Percentiles rank a stretch among this genome's conserved stretches.
These are phyloP conservation scores for Tolypocladium cylindrosporum DNA, from an alignment of 2,329 filamentous ascomycete species.

Conservation along the genomic window DNA sequence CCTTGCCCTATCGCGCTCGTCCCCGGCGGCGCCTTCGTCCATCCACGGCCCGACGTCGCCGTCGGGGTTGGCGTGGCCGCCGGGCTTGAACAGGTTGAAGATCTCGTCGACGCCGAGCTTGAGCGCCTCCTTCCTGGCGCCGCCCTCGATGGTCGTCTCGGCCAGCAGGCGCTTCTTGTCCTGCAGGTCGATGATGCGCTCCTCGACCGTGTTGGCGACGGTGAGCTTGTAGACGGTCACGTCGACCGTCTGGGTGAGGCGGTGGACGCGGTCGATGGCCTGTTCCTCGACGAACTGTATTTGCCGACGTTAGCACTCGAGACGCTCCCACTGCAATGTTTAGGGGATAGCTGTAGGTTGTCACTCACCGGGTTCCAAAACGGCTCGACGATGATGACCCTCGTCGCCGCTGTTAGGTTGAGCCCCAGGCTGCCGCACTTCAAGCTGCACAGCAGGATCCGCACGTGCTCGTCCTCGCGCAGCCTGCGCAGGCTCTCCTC, in stretches of 20 bases:
- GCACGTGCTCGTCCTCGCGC: constrained; percentile 62
- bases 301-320: constrained; percentile 2
- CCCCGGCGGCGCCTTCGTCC: constrained; percentile 6
- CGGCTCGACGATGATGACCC: constrained; percentile 90
- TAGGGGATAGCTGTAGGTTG: not conserved
- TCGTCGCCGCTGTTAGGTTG: constrained; percentile 85
- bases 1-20: constrained; percentile 8
- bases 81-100: constrained; percentile 74
- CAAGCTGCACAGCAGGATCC: constrained; percentile 83
- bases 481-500: constrained; percentile 76
- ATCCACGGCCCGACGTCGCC: constrained; percentile 20
- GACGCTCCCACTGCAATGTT: not conserved
- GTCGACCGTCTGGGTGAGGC: constrained; percentile 92
- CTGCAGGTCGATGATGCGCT: constrained; percentile 88
- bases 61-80: constrained; percentile 26
- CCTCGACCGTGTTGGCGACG: constrained; percentile 78
- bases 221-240: constrained; percentile 94
- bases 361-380: constrained; percentile 87
- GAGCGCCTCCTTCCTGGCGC: constrained; percentile 59
- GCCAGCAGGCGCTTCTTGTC: constrained; percentile 88
- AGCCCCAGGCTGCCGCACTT: constrained; percentile 89
- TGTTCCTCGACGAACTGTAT: constrained; percentile 92
- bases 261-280: constrained; percentile 95
- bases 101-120: constrained; percentile 93
- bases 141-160: constrained; percentile 81